A percentile compares a stretch with the other conserved stretches of the same genome.
phyloP scores from a whole-genome alignment of 2,329 filamentous ascomycete genomes.

The Lasiodiplodia citricola region DNA sequence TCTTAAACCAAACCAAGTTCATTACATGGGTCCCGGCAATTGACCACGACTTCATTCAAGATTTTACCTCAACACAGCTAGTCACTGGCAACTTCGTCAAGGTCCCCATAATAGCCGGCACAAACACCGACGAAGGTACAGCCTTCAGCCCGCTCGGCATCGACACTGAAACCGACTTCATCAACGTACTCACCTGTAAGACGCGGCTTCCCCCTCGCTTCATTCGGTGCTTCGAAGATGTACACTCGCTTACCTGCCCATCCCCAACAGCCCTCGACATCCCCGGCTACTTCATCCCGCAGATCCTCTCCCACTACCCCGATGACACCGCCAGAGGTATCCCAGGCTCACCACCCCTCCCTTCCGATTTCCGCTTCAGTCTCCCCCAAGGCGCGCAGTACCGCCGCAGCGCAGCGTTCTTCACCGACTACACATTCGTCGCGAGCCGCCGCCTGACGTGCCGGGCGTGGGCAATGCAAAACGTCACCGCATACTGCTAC shows the following conservation, averaged over 20 bases:
- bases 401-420: constrained; percentile 58
- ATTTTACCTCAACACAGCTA: constrained; percentile 61
- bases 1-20: constrained; percentile 54
- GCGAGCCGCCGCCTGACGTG: constrained; percentile 60
- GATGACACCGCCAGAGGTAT: constrained; percentile 18
- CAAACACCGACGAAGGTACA: constrained; percentile 70
- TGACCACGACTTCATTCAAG: constrained; percentile 63
- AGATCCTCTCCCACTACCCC: constrained; percentile 38
- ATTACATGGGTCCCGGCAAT: constrained; percentile 50
- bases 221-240: not conserved
- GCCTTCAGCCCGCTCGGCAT: constrained; percentile 60
- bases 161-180: constrained; percentile 61
- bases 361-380: constrained; percentile 20
- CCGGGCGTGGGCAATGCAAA: constrained; percentile 55
- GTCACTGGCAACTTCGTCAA: constrained; percentile 64
- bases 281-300: constrained; percentile 34
- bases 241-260: not conserved
- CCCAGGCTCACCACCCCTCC: constrained; percentile 1
- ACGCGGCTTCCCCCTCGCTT: not conserved
- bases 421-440: constrained; percentile 61
- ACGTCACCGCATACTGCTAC: constrained; percentile 63
- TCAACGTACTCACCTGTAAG: constrained; percentile 38
- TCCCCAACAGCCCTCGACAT: constrained; percentile 30
- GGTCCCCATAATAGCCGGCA: constrained; percentile 67
- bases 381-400: constrained; percentile 48